Evolutionary conservation across 208 protist species (phyloP).

Genomic region (Polymyxa betae): DNA sequence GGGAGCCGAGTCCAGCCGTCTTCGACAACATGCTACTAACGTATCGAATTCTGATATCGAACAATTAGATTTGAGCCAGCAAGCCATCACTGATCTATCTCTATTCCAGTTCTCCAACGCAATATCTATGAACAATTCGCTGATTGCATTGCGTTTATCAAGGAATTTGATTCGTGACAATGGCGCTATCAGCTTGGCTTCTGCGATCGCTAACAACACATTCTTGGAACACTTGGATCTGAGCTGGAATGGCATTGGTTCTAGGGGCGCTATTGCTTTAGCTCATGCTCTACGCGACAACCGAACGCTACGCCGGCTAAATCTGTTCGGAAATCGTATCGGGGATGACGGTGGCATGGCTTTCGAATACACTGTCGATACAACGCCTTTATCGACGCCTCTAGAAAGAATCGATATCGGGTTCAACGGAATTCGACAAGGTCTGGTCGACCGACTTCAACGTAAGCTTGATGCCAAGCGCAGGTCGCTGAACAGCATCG

Average conservation of each 20-base stretch:
- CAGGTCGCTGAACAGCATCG: too few species aligned
- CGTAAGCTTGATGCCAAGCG: too few species aligned
- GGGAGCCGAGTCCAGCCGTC: background rate
- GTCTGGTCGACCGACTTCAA: background rate
- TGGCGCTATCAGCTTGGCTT: background rate
- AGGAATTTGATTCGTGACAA: background rate
- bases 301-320: background rate
- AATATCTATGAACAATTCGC: background rate
- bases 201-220: background rate
- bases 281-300: background rate
- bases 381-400: background rate
- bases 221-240: background rate
- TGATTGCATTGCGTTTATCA: background rate
- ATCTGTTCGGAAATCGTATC: background rate
- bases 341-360: background rate
- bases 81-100: background rate
- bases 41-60: background rate
- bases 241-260: background rate
- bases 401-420: background rate
- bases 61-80: background rate
- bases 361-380: background rate
- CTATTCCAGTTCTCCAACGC: background rate
- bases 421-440: background rate
- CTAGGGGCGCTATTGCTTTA: background rate
- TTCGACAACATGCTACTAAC: background rate